Evolutionary conservation across 2,329 filamentous ascomycete species (phyloP).

Genomic region (Aspergillus sp.): DNA sequence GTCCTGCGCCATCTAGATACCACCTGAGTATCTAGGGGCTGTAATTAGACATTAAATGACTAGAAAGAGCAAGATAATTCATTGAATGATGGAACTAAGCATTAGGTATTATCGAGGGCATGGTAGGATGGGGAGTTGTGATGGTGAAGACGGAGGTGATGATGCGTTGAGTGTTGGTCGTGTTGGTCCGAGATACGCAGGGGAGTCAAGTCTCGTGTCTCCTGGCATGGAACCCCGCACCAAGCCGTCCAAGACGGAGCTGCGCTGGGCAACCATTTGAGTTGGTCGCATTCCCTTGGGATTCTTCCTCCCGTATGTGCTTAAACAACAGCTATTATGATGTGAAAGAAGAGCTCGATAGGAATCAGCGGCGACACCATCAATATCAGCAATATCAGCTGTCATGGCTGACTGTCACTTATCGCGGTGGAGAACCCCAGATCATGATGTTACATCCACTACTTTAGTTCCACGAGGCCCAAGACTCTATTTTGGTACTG

Average conservation of each 20-base stretch:
- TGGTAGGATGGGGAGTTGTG: neutral
- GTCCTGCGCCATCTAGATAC: conserved; percentile 5
- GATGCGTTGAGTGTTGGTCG: too few relatives aligned
- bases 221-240: neutral
- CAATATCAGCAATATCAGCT: too few relatives aligned
- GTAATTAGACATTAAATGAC: neutral
- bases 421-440: conserved; percentile 10
- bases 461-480: neutral
- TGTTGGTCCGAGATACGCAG: neutral
- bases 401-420: neutral
- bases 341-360: too few relatives aligned
- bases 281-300: too few relatives aligned
- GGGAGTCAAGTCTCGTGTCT: neutral
- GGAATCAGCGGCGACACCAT: too few relatives aligned
- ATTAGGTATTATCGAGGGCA: neutral
- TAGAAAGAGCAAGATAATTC: neutral
- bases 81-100: neutral
- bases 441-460: conserved; percentile 10
- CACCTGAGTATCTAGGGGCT: neutral
- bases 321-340: too few relatives aligned
- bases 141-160: neutral
- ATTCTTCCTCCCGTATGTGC: too few relatives aligned
- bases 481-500: neutral
- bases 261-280: too few relatives aligned
- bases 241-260: neutral